phyloP scores from a whole-genome alignment of 106 monocot genomes.

The Platanthera guangdongensis region DNA sequence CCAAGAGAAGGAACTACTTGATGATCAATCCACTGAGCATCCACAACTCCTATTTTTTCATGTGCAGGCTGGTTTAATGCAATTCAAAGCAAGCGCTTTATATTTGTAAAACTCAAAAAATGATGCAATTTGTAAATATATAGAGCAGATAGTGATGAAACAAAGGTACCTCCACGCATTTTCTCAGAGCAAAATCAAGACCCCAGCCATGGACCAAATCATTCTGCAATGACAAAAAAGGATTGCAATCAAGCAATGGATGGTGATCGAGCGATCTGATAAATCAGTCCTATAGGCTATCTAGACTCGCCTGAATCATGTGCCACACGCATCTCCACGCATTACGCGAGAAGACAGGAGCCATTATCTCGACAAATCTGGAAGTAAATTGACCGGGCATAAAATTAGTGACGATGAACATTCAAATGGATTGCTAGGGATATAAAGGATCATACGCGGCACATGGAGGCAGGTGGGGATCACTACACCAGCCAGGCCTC shows the following conservation, averaged over 20 bases:
- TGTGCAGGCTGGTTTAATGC: slow-evolving; percentile 40
- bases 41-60: slow-evolving; percentile 68
- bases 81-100: not conserved
- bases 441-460: slow-evolving; percentile 29
- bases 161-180: slow-evolving; percentile 43
- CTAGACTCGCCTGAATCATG: slow-evolving; percentile 44
- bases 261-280: not conserved
- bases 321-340: slow-evolving; percentile 66
- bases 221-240: slow-evolving; percentile 27
- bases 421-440: not conserved
- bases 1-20: slow-evolving; percentile 58
- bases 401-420: not conserved
- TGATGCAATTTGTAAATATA: not conserved
- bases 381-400: not conserved
- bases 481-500: slow-evolving; percentile 43
- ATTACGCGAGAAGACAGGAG: slow-evolving; percentile 50
- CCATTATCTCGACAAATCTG: slow-evolving; percentile 71
- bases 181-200: slow-evolving; percentile 51
- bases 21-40: slow-evolving; percentile 66
- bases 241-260: not conserved
- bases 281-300: not conserved
- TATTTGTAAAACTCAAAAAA: not conserved
- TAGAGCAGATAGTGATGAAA: not conserved
- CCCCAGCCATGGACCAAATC: slow-evolving; percentile 74
- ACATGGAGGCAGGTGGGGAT: slow-evolving; percentile 48